A percentile compares a stretch with the other conserved stretches of the same genome.
Evolutionary conservation across 768 basidiomycete species (phyloP).

Genomic region (Cytidiella melzeri): DNA sequence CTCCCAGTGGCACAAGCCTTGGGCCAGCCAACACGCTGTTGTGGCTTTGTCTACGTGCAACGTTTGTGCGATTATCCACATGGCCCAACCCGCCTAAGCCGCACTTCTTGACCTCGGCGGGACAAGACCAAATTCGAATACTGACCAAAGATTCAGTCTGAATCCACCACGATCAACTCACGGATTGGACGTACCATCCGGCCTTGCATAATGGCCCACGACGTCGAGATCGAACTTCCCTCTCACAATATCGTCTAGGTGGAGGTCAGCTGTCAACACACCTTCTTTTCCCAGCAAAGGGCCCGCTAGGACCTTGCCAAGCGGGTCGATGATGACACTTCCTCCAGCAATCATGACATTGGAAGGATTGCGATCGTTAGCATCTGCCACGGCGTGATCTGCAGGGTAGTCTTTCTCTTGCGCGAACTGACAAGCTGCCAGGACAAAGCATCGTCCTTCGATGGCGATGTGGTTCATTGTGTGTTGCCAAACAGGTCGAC

Average conservation of each 20-base stretch:
- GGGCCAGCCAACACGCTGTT: too few relatives aligned
- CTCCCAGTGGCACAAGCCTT: too few relatives aligned
- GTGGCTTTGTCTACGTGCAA: too few relatives aligned
- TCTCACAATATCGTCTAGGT: constrained; percentile 49
- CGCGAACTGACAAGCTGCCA: constrained; percentile 56
- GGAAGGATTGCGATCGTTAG: constrained; percentile 32
- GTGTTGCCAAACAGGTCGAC: constrained; percentile 46
- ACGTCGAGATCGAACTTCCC: constrained; percentile 61
- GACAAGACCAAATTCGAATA: background rate
- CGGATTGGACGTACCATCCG: constrained; percentile 54
- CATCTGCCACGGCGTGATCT: constrained; percentile 37
- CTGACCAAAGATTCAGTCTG: too few relatives aligned
- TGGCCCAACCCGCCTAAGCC: too few relatives aligned
- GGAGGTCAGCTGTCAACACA: constrained; percentile 49
- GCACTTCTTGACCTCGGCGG: too few relatives aligned
- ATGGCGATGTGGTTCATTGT: constrained; percentile 60
- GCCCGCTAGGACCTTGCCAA: constrained; percentile 54
- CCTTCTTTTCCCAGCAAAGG: constrained; percentile 49
- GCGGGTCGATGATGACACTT: constrained; percentile 52
- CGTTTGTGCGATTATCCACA: too few relatives aligned
- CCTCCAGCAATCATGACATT: constrained; percentile 58
- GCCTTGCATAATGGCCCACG: constrained; percentile 55
- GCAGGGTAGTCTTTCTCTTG: constrained; percentile 48
- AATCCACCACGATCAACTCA: too few relatives aligned
- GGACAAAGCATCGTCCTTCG: constrained; percentile 66